These are phyloP conservation scores for Pisolithus marmoratus DNA, from an alignment of 768 basidiomycete genomes.

Conservation along the genomic window DNA sequence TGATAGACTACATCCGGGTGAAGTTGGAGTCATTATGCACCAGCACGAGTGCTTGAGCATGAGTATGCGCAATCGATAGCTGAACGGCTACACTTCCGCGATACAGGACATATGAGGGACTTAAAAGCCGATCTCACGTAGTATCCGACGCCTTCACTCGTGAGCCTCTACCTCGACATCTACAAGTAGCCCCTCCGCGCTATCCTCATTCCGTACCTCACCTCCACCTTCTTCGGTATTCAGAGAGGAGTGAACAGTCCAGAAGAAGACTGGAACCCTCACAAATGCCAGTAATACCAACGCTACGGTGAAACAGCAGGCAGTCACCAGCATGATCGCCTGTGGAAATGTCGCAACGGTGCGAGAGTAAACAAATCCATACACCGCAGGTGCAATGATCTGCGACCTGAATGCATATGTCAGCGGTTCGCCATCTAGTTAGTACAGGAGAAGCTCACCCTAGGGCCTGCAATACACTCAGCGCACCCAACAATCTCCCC, in stretches of 20 bases:
- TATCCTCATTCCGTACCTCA: not conserved
- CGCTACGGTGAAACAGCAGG: slow-evolving; percentile 34
- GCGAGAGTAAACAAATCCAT: slow-evolving; percentile 61
- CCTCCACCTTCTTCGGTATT: not conserved
- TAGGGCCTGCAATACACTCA: slow-evolving; percentile 69
- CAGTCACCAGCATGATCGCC: slow-evolving; percentile 60
- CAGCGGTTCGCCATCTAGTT: not conserved
- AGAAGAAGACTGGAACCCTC: not conserved
- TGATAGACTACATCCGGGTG: too few relatives aligned
- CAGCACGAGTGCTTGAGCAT: too few relatives aligned
- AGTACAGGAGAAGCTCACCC: slow-evolving; percentile 34
- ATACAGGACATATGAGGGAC: too few relatives aligned
- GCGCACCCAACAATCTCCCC: slow-evolving; percentile 74
- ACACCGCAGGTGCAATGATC: slow-evolving; percentile 70
- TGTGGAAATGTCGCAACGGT: slow-evolving; percentile 70
- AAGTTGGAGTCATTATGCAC: too few relatives aligned
- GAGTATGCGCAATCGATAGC: too few relatives aligned
- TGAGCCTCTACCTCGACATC: too few relatives aligned
- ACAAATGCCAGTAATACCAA: slow-evolving; percentile 45
- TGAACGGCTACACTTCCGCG: too few relatives aligned
- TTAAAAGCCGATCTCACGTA: too few relatives aligned
- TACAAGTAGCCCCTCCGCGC: too few relatives aligned
- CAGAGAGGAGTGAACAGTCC: not conserved
- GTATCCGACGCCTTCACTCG: too few relatives aligned
- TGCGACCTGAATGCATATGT: slow-evolving; percentile 41